Evolutionary conservation across 495 filamentous ascomycete genomes (phyloP).

Genomic region (Neurospora sp.): DNA sequence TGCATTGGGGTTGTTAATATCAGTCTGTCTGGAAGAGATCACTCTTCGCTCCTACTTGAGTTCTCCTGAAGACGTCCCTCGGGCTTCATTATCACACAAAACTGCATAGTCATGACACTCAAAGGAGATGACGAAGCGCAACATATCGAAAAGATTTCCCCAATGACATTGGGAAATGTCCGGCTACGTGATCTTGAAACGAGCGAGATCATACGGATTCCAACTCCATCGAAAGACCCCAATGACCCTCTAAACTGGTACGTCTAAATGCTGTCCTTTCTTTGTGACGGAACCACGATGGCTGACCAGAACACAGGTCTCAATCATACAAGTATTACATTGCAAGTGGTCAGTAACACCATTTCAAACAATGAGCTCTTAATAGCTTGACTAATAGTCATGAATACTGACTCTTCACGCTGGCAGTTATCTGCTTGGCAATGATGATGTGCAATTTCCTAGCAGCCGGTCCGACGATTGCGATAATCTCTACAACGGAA

Average conservation of each 20-base stretch:
- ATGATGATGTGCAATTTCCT: slow-evolving; percentile 49
- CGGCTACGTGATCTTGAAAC: slow-evolving; percentile 40
- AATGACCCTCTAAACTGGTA: slow-evolving; percentile 50
- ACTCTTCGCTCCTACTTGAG: neutral
- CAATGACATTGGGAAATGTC: slow-evolving; percentile 31
- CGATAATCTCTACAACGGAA: slow-evolving; percentile 34
- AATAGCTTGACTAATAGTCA: neutral
- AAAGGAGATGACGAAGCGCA: slow-evolving; percentile 8
- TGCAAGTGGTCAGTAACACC: slow-evolving; percentile 15
- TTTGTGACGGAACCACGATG: neutral
- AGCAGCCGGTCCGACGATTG: slow-evolving; percentile 43
- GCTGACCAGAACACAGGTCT: slow-evolving; percentile 23
- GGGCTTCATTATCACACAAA: slow-evolving; percentile 5
- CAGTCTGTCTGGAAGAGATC: neutral
- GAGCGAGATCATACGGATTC: slow-evolving; percentile 43
- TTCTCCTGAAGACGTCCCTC: neutral
- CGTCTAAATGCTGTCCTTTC: neutral
- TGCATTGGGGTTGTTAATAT: neutral
- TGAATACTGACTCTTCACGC: neutral
- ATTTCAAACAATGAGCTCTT: neutral
- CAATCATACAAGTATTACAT: slow-evolving; percentile 38
- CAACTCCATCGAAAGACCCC: slow-evolving; percentile 45
- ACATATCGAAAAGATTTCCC: slow-evolving; percentile 6
- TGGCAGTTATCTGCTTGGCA: slow-evolving; percentile 34
- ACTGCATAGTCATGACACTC: slow-evolving; percentile 9